These are phyloP conservation scores for Fusarium sp. DNA, from an alignment of 2,329 filamentous ascomycete species.

Conservation along the genomic window DNA sequence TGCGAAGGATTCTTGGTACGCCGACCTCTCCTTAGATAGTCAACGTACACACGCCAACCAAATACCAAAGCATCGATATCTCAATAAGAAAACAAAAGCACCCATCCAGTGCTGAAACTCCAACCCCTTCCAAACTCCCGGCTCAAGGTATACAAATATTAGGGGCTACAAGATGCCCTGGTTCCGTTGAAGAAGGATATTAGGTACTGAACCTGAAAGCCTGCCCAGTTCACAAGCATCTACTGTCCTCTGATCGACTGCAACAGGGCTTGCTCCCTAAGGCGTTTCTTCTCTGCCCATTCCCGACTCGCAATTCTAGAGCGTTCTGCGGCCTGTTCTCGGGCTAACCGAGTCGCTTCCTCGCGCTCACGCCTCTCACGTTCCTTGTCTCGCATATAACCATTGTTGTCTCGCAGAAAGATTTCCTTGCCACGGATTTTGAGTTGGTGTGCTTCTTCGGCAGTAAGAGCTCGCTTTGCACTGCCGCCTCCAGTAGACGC, in stretches of 20 bases:
- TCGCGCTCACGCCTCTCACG: constrained; percentile 68
- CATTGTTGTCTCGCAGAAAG: constrained; percentile 63
- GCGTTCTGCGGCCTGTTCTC: constrained; percentile 71
- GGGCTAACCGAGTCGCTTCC: constrained; percentile 63
- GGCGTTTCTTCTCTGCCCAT: constrained; percentile 71
- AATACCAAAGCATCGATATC: constrained; percentile 32
- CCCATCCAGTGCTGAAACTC: constrained; percentile 32
- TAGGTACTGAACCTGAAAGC: background rate
- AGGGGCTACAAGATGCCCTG: background rate
- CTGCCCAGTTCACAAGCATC: background rate
- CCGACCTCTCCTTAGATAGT: constrained; percentile 10
- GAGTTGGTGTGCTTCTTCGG: constrained; percentile 64
- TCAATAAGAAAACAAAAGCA: constrained; percentile 35
- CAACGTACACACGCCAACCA: constrained; percentile 25
- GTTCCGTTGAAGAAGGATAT: background rate
- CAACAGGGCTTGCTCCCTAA: constrained; percentile 51
- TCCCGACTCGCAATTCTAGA: constrained; percentile 69
- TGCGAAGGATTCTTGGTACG: constrained; percentile 1
- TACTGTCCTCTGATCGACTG: constrained; percentile 27
- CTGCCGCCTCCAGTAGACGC: constrained; percentile 59
- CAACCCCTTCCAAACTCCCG: constrained; percentile 40
- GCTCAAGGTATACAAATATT: constrained; percentile 19
- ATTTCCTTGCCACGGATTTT: constrained; percentile 66
- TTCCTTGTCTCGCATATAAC: constrained; percentile 60
- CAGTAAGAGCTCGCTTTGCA: constrained; percentile 63